phyloP scores from a whole-genome alignment of 257 asterid species.

The Plantago major region DNA sequence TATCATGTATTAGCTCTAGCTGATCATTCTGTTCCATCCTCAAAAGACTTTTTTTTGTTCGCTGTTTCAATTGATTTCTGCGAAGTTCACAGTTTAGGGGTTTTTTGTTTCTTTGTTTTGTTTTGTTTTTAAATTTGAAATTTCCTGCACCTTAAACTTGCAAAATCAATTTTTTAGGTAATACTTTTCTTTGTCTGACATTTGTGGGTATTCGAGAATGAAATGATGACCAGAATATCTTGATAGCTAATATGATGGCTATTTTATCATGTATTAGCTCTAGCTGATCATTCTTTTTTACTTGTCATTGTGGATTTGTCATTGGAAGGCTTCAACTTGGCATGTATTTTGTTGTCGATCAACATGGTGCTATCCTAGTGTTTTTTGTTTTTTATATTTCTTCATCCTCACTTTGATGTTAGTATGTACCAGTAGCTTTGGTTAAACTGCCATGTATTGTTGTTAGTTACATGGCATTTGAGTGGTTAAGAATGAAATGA shows the following conservation, averaged over 20 bases:
- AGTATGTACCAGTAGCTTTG: too few species aligned
- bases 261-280: conserved; percentile 33
- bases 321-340: neutral
- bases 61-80: too few species aligned
- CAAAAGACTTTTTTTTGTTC: neutral
- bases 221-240: conserved; percentile 21
- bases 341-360: neutral
- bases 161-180: too few species aligned
- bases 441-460: too few species aligned
- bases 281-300: conserved; percentile 28
- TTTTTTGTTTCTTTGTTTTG: neutral
- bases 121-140: too few species aligned
- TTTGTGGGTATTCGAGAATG: conserved; percentile 8
- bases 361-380: neutral
- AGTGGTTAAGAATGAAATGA: conserved; percentile 25
- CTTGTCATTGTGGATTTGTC: neutral
- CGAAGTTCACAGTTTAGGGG: too few species aligned
- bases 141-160: too few species aligned
- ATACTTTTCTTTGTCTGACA: neutral
- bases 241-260: conserved; percentile 51
- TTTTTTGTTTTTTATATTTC: neutral
- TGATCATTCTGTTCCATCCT: conserved; percentile 22
- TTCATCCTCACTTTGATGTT: too few species aligned
- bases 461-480: neutral
- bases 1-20: conserved; percentile 34